Base-by-base conservation (phyloP, 768 basidiomycete species). In the Suillus variegatus region DNA sequence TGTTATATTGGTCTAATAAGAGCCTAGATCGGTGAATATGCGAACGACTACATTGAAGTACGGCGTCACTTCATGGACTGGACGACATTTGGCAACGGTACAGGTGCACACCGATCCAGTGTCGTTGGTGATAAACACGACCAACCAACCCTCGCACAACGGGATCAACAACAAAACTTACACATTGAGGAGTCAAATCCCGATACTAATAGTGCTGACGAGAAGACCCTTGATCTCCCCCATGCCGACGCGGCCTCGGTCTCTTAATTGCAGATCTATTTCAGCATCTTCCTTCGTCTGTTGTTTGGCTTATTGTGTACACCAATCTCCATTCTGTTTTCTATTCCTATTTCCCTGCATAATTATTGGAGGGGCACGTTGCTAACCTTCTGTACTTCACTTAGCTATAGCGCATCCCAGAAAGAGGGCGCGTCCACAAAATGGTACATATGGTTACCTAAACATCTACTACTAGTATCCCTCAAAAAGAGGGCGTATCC, bases 11-110 rank as follows among this genome's bases (percentile, higher is more conserved):
- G 4, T 13, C 22, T 58, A 41, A 58, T 25, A 18, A 58, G 22
- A 25, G 38, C 12, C 41, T 61, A 89, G 86, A 87, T 88, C 46
- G 88, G 88, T 61, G 88, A 90, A 70, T 90, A 89, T 65, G 88
- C 88, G 16, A 85, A 80, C 22, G 88, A 90, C 68, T 89, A 88
- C 66, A 87, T 88, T 65, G 87, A 92, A 72, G 82, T 90, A 22
- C 87, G 87, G 54, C 84, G 90, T 60, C 85, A 90, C 70, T 89
- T 84, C 69, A 78, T 81, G 20, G 87, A 89, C 69, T 86, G 83
- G 78, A 83, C 57, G 16, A 79, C 77, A 28, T 47, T 79, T 72
- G 61, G 78, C 68, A 55, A 69, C 44, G 28, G 10, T n/a, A 41
- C 61, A 66, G 68, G 43, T 40, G 62, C 66, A 18, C 61, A 43